Conservation (phyloP, 352 stramenopile genomes). For the Stephanocyclus meneghinianus region DNA sequence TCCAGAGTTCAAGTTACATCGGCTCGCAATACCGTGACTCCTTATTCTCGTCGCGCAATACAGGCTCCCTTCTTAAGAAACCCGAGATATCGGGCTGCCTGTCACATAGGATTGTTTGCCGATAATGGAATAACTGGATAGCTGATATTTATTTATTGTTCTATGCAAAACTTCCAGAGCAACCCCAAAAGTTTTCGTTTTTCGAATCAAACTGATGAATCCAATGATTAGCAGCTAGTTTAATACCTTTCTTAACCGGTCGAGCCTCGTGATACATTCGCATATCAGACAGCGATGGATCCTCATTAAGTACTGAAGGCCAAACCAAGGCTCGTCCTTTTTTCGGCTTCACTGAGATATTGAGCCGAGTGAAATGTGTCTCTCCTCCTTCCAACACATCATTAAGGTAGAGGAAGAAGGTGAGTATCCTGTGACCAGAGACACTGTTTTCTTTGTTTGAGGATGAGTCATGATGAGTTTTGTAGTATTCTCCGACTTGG, state of each 20-base stretch:
- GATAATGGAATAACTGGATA: neutral
- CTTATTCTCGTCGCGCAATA: neutral
- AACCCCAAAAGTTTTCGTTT: conserved; percentile 58
- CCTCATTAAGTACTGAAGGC: conserved; percentile 73
- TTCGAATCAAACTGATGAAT: conserved; percentile 56
- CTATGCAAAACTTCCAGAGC: conserved; percentile 58
- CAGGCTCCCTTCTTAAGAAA: no score
- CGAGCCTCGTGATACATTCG: conserved; percentile 79
- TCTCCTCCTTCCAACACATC: conserved; percentile 81
- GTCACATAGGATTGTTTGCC: no score
- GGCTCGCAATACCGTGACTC: no score
- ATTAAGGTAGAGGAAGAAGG: conserved; percentile 82
- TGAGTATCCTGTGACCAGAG: conserved; percentile 69
- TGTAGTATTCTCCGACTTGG: conserved; percentile 50
- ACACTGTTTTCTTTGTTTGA: conserved; percentile 16
- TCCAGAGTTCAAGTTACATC: no score
- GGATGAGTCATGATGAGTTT: conserved; percentile 65
- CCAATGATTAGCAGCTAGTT: conserved; percentile 85
- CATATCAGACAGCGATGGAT: conserved; percentile 54
- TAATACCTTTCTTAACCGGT: conserved; percentile 73
- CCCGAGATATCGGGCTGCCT: no score
- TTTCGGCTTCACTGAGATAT: conserved; percentile 64
- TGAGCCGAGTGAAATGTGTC: conserved; percentile 66
- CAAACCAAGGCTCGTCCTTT: conserved; percentile 76
- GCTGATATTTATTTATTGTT: neutral